A percentile compares a stretch with the other conserved stretches of the same genome.
These are phyloP conservation scores for Euptelea pleiosperma DNA, from an alignment of 164 flowering plant species.

Conservation along the genomic window DNA sequence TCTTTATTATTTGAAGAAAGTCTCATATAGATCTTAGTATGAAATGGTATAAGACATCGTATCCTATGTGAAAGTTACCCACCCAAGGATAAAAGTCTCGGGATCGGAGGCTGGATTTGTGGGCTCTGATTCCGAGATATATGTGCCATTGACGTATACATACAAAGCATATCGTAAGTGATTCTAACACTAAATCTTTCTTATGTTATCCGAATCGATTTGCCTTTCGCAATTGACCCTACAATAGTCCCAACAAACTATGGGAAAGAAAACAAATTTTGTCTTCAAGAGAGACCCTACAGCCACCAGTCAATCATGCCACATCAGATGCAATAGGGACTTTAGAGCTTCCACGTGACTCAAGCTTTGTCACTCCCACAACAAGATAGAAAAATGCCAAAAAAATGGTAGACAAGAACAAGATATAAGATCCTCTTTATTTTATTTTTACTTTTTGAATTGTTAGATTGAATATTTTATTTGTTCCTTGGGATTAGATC, in stretches of 20 bases:
- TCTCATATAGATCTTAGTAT: not conserved
- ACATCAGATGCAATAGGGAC: not conserved
- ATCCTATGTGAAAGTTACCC: too few species aligned
- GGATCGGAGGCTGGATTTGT: not conserved
- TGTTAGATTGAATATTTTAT: too few species aligned
- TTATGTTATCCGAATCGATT: constrained; percentile 3
- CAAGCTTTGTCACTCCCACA: too few species aligned
- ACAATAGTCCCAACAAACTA: constrained; percentile 18
- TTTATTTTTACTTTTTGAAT: too few species aligned
- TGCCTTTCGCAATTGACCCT: constrained; percentile 12
- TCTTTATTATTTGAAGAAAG: not conserved
- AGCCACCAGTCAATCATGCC: not conserved
- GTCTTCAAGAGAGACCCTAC: not conserved
- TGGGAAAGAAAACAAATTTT: not conserved
- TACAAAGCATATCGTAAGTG: too few species aligned
- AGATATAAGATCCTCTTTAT: too few species aligned
- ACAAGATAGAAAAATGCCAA: too few species aligned
- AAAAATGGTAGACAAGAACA: too few species aligned
- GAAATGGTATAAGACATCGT: not conserved
- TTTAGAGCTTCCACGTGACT: too few species aligned
- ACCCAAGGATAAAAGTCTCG: not conserved
- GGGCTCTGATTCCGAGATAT: not conserved
- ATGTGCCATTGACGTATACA: not conserved
- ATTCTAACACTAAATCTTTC: constrained; percentile 7
- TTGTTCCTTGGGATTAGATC: too few species aligned